Conservation (phyloP, 345 rosid species). For the Linum tenue region DNA sequence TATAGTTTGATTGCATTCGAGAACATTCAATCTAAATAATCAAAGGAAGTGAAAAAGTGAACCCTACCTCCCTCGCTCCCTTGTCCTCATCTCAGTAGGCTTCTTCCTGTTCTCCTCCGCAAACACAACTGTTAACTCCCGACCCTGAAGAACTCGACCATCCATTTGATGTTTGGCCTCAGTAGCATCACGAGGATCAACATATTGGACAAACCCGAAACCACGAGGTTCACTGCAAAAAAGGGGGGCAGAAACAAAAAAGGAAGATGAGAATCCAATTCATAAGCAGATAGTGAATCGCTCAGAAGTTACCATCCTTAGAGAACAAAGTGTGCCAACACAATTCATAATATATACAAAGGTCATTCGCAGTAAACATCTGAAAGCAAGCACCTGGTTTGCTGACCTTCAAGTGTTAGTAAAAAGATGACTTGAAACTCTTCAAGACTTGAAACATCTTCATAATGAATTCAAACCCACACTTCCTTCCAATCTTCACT, state of each 20-base stretch:
- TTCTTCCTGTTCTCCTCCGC: constrained; percentile 34
- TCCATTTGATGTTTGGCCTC: constrained; percentile 36
- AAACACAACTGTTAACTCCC: constrained; percentile 33
- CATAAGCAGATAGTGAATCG: constrained; percentile 10
- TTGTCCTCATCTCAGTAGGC: constrained; percentile 27
- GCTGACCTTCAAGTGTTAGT: constrained; percentile 84
- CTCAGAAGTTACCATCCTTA: constrained; percentile 25
- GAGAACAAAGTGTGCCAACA: constrained; percentile 39
- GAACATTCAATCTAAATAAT: too few species aligned
- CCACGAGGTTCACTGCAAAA: constrained; percentile 38
- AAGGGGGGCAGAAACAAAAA: not conserved
- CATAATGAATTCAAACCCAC: constrained; percentile 90
- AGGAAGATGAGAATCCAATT: constrained; percentile 1
- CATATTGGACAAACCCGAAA: constrained; percentile 24
- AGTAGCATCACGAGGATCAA: constrained; percentile 33
- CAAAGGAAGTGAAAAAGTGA: too few species aligned
- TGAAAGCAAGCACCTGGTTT: constrained; percentile 94
- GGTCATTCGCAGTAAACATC: constrained; percentile 50
- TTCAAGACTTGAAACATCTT: constrained; percentile 97
- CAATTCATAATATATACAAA: constrained; percentile 38
- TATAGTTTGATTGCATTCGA: too few species aligned
- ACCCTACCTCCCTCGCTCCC: constrained; percentile 24
- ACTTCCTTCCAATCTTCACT: constrained; percentile 97
- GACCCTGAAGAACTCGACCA: constrained; percentile 29
- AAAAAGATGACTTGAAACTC: constrained; percentile 93